Percentiles rank a stretch among this genome's conserved stretches.
These are phyloP conservation scores for Taiozyma onychis DNA, from an alignment of 1,139 yeast genomes.

Conservation along the genomic window DNA sequence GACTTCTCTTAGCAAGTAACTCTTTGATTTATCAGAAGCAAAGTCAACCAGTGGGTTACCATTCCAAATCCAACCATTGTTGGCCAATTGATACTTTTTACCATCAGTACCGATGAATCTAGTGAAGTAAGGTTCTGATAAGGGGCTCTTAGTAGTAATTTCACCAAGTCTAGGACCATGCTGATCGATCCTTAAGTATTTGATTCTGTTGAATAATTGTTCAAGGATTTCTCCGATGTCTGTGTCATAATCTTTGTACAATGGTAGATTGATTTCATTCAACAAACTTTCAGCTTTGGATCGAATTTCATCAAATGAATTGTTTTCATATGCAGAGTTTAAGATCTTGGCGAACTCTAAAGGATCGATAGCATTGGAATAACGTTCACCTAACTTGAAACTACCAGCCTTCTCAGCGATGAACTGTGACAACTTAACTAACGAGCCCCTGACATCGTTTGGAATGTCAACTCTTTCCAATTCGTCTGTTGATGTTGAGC, in stretches of 20 bases:
- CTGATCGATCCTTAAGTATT: conserved; percentile 67
- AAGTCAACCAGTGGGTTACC: conserved; percentile 92
- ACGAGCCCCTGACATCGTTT: conserved; percentile 31
- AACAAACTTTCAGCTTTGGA: conserved; percentile 47
- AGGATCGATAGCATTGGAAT: conserved; percentile 49
- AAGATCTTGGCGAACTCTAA: conserved; percentile 43
- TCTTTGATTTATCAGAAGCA: conserved; percentile 74
- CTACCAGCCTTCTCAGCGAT: conserved; percentile 39
- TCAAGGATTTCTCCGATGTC: conserved; percentile 59
- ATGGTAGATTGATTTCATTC: conserved; percentile 70
- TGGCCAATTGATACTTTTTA: conserved; percentile 67
- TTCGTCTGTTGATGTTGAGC: conserved; percentile 13
- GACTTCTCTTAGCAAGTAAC: conserved; percentile 86
- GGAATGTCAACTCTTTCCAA: conserved; percentile 35
- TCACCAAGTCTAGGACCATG: conserved; percentile 78
- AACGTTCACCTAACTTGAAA: conserved; percentile 38
- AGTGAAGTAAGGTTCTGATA: conserved; percentile 86
- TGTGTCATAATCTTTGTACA: conserved; percentile 71
- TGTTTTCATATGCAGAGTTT: conserved; percentile 28
- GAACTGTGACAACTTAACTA: conserved; percentile 45
- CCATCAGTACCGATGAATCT: conserved; percentile 52
- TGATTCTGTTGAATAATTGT: conserved; percentile 71
- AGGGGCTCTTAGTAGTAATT: conserved; percentile 50
- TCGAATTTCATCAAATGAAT: conserved; percentile 28
- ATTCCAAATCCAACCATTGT: conserved; percentile 99